Percentiles rank a stretch among this genome's conserved stretches.
Conservation (phyloP, 2,329 filamentous ascomycete species). For the Clarireedia monteithiana region DNA sequence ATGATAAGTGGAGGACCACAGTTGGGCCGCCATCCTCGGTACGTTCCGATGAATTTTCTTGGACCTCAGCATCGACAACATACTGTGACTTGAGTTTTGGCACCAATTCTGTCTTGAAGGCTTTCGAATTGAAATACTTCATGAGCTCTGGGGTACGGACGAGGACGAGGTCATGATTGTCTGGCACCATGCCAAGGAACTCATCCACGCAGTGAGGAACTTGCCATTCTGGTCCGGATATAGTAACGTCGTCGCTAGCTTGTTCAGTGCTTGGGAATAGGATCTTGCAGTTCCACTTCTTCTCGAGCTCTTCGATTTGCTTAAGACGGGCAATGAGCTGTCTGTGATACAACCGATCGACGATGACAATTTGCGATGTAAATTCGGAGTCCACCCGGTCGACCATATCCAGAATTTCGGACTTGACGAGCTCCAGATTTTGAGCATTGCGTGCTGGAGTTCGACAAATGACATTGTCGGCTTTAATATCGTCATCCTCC, state of each 20-base stretch:
- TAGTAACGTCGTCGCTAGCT: conserved; percentile 90
- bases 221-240: conserved; percentile 96
- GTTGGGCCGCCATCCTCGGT: conserved; percentile 51
- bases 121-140: conserved; percentile 71
- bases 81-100: conserved; percentile 85
- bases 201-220: conserved; percentile 95
- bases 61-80: conserved; percentile 77
- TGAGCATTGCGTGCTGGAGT: conserved; percentile 95
- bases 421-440: conserved; percentile 93
- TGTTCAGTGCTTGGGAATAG: conserved; percentile 96
- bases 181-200: conserved; percentile 94
- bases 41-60: conserved; percentile 52
- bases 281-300: conserved; percentile 99
- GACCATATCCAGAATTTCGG: conserved; percentile 99
- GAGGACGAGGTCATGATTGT: conserved; percentile 86
- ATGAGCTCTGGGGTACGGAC: conserved; percentile 67
- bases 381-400: conserved; percentile 84
- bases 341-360: conserved; percentile 91
- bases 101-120: conserved; percentile 73
- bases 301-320: conserved; percentile 91
- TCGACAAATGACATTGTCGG: conserved; percentile 97
- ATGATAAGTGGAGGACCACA: conserved; percentile 63
- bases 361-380: conserved; percentile 85
- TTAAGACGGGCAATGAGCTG: conserved; percentile 81
- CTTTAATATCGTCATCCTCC: conserved; percentile 96